These are phyloP conservation scores for Protomyces gravidus DNA, from an alignment of 1,139 yeast genomes.

Conservation along the genomic window DNA sequence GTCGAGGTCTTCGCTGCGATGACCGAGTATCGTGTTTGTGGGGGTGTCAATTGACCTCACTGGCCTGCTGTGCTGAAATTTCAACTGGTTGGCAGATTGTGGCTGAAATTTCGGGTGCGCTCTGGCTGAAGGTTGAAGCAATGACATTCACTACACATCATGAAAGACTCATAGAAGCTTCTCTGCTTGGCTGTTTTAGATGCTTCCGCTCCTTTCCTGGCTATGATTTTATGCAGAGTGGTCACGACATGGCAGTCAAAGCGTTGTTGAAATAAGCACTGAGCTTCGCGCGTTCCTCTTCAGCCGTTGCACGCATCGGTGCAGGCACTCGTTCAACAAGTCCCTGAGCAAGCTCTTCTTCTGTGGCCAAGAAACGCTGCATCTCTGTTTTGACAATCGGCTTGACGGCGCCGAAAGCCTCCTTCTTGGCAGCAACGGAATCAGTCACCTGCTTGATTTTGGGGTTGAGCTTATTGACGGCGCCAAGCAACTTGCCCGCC, in stretches of 20 bases:
- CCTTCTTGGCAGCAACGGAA: neutral
- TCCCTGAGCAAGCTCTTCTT: neutral
- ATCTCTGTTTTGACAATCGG: slow-evolving; percentile 11
- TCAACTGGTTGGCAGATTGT: too few relatives aligned
- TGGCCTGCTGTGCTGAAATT: too few relatives aligned
- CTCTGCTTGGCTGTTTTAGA: too few relatives aligned
- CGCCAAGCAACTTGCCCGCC: slow-evolving; percentile 7
- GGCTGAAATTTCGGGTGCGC: too few relatives aligned
- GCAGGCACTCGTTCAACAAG: neutral
- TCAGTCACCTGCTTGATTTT: slow-evolving; percentile 11
- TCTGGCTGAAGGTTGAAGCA: too few relatives aligned
- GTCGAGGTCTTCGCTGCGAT: too few relatives aligned
- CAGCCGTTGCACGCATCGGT: neutral
- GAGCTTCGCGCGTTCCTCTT: neutral
- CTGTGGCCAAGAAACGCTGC: neutral
- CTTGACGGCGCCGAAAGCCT: slow-evolving; percentile 11
- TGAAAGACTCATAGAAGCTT: too few relatives aligned
- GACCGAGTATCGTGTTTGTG: too few relatives aligned
- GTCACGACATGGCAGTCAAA: neutral
- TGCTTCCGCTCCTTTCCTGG: too few relatives aligned
- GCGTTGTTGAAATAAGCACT: neutral
- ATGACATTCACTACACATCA: too few relatives aligned
- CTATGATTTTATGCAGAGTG: too few relatives aligned
- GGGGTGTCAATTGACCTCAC: too few relatives aligned
- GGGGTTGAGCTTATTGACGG: slow-evolving; percentile 14